A percentile compares a stretch with the other conserved stretches of the same genome.
These are phyloP conservation scores for Neopestalotiopsis rosae DNA, from an alignment of 2,329 filamentous ascomycete genomes.

Conservation along the genomic window DNA sequence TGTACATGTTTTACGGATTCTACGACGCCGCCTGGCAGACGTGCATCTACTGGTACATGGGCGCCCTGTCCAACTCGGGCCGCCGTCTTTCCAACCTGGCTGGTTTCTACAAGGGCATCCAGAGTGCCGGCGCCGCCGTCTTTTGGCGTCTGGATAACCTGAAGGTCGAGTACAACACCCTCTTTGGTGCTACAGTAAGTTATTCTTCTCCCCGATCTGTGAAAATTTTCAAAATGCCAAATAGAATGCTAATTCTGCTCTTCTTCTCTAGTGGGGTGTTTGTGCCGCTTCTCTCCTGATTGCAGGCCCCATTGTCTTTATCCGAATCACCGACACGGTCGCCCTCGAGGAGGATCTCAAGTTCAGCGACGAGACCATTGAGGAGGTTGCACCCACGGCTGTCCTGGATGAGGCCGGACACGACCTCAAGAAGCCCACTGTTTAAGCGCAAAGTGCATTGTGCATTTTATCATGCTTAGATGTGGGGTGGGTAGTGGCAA, in stretches of 20 bases:
- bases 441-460: background rate
- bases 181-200: slow-evolving; percentile 66
- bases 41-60: slow-evolving; percentile 93
- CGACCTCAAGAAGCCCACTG: slow-evolving; percentile 25
- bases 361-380: slow-evolving; percentile 82
- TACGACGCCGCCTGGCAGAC: slow-evolving; percentile 88
- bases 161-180: slow-evolving; percentile 68
- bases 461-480: no score
- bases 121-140: slow-evolving; percentile 83
- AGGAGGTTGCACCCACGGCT: slow-evolving; percentile 61
- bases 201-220: background rate
- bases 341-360: slow-evolving; percentile 80
- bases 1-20: slow-evolving; percentile 60
- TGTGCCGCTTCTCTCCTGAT: slow-evolving; percentile 75
- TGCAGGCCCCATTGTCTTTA: slow-evolving; percentile 78
- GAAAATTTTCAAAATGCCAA: slow-evolving; percentile 11
- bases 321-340: slow-evolving; percentile 84
- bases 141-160: slow-evolving; percentile 73
- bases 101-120: slow-evolving; percentile 86
- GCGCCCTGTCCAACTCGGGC: slow-evolving; percentile 87
- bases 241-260: background rate
- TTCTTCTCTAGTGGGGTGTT: slow-evolving; percentile 69
- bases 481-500: no score
- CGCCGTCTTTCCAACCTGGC: slow-evolving; percentile 92
- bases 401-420: slow-evolving; percentile 27